These are phyloP conservation scores for Thalassiosira gravida DNA, from an alignment of 352 stramenopile species.

Conservation along the genomic window DNA sequence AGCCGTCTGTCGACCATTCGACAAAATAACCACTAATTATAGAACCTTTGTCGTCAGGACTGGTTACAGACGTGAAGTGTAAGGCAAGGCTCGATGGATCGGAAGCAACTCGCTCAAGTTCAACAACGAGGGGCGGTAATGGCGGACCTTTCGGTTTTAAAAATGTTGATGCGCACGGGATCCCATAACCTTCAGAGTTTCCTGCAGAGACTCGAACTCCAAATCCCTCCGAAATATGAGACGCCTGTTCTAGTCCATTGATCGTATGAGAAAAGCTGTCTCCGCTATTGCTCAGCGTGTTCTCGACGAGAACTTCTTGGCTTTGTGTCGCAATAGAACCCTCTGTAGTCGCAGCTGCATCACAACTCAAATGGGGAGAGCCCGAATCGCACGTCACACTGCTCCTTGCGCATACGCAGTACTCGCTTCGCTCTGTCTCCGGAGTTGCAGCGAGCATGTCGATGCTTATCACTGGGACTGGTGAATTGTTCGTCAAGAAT, in stretches of 20 bases:
- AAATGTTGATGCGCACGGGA: slow-evolving; percentile 51
- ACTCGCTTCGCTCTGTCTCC: slow-evolving; percentile 31
- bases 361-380: slow-evolving; percentile 71
- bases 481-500: slow-evolving; percentile 52
- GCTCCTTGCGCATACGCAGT: slow-evolving; percentile 55
- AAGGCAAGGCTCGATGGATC: slow-evolving; percentile 82
- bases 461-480: slow-evolving; percentile 43
- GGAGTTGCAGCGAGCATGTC: slow-evolving; percentile 30
- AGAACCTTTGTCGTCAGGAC: slow-evolving; percentile 86
- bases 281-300: slow-evolving; percentile 40
- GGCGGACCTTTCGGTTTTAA: slow-evolving; percentile 91
- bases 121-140: slow-evolving; percentile 83
- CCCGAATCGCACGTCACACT: slow-evolving; percentile 33
- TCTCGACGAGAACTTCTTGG: slow-evolving; percentile 35
- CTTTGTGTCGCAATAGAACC: slow-evolving; percentile 34
- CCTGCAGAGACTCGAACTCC: slow-evolving; percentile 76
- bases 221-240: slow-evolving; percentile 73
- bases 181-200: slow-evolving; percentile 72
- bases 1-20: slow-evolving; percentile 84
- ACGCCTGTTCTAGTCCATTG: slow-evolving; percentile 62
- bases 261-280: slow-evolving; percentile 65
- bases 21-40: slow-evolving; percentile 88
- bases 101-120: slow-evolving; percentile 87
- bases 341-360: slow-evolving; percentile 87
- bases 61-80: slow-evolving; percentile 87